These are phyloP conservation scores for Aspergillus fumigatiaffinis DNA, from an alignment of 2,329 filamentous ascomycete species.

Conservation along the genomic window DNA sequence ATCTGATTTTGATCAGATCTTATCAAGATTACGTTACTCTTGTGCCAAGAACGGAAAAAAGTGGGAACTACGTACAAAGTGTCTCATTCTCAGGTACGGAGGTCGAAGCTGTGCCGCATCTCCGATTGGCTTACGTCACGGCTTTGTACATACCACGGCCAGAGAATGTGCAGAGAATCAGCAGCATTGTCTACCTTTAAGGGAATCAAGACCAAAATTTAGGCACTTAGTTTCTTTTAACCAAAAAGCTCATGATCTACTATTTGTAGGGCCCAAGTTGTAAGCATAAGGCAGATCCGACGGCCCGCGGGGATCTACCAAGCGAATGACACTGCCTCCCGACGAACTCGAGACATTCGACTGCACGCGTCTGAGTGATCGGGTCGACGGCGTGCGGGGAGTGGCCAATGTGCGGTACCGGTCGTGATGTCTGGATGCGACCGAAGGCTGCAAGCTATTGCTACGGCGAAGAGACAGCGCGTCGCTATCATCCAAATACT, in stretches of 20 bases:
- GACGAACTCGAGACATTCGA: conserved; percentile 33
- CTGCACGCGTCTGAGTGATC: conserved; percentile 29
- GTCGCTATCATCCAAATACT: conserved; percentile 21
- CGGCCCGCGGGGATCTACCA: conserved; percentile 26
- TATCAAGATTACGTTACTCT: conserved; percentile 28
- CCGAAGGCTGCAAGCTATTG: conserved; percentile 23
- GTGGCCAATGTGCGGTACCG: conserved; percentile 10
- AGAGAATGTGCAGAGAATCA: background rate
- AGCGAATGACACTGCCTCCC: conserved; percentile 38
- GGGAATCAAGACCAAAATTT: background rate
- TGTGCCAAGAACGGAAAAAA: conserved; percentile 17
- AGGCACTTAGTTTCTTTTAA: background rate
- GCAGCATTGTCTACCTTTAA: background rate
- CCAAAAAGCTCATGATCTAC: background rate
- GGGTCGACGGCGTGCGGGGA: conserved; percentile 32
- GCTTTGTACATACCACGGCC: background rate
- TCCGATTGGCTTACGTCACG: conserved; percentile 4
- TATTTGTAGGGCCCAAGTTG: conserved; percentile 16
- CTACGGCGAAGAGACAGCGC: conserved; percentile 20
- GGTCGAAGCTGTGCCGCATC: background rate
- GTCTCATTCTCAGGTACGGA: background rate
- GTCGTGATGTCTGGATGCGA: conserved; percentile 9
- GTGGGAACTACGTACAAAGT: background rate
- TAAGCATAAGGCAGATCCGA: conserved; percentile 35
- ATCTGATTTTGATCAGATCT: conserved; percentile 19